These are phyloP conservation scores for Pulveroboletus ravenelii DNA, from an alignment of 768 basidiomycete genomes.

Conservation along the genomic window DNA sequence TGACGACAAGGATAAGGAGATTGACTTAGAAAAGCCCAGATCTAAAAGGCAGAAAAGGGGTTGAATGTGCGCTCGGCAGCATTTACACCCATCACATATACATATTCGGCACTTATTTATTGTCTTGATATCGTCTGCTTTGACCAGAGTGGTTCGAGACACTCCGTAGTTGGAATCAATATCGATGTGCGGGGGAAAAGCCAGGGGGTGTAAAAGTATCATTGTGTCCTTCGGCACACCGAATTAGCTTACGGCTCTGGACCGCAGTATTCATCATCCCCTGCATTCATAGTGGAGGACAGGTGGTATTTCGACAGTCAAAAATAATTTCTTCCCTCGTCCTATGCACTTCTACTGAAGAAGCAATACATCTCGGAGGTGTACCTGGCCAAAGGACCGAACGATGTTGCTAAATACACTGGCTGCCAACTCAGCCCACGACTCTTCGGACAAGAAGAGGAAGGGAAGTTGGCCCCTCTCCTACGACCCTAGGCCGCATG, in stretches of 20 bases:
- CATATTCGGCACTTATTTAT: slow-evolving; percentile 26
- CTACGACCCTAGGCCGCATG: slow-evolving; percentile 52
- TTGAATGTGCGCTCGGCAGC: slow-evolving; percentile 17
- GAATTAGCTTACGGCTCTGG: too few species aligned
- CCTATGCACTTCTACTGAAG: too few species aligned
- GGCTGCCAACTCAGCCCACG: slow-evolving; percentile 11
- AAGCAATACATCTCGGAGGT: too few species aligned
- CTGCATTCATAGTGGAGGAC: too few species aligned
- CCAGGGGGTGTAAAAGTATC: too few species aligned
- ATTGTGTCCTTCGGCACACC: too few species aligned
- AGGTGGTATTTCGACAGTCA: background rate
- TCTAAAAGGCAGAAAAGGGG: slow-evolving; percentile 62
- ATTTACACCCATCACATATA: slow-evolving; percentile 11
- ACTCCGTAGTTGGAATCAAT: slow-evolving; percentile 1
- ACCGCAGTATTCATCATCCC: too few species aligned
- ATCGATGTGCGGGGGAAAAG: background rate
- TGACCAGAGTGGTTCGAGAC: slow-evolving; percentile 5
- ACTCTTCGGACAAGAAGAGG: slow-evolving; percentile 44
- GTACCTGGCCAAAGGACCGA: background rate
- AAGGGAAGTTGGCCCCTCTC: slow-evolving; percentile 50
- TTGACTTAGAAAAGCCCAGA: slow-evolving; percentile 82
- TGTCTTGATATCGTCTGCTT: slow-evolving; percentile 10
- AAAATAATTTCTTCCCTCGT: background rate
- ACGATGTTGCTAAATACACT: background rate
- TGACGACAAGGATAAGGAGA: slow-evolving; percentile 77